Evolutionary conservation across 2,329 filamentous ascomycete genomes (phyloP), one percentile per base, ranked within the genome.

Genomic region (Neophaeococcomyces mojaviensis): DNA sequence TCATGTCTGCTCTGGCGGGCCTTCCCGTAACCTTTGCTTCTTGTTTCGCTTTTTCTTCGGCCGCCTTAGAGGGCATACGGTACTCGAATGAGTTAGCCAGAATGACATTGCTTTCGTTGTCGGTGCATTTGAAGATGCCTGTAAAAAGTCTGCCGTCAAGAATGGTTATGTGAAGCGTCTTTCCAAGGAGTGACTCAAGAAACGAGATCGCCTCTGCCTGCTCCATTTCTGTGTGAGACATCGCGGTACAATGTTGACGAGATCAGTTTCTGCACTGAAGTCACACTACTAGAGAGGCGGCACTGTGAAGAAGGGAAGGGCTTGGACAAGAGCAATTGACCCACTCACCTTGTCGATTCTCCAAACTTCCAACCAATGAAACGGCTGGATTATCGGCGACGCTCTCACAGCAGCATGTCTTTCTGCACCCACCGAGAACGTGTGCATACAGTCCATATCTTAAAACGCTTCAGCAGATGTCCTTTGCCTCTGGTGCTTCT

Each of bases 41-140:
- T 12, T 66, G 71, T 18, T 63, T 65, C 18, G 63, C 64, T 49
- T 74, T 59, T 47, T 58, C 62, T 28, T 72, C 65, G 2, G 69
- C 67, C 9, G 73, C 67, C 15, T 68, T 62, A 2, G 79, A 77
- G 1, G 88, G 88, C 48, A 80, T 77, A 2, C 90, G 85, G 66
- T 96, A 97, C 66, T 98, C 92, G 65, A 92, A 85, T 0, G 90
- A 86, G 55, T 85, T 77, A 30, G 84, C 77, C 43, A 98, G 79
- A 43, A 98, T 87, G 54, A 97, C 76, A 60, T 98, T 96, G 58
- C 78, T 79, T 51, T 95, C 86, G 49, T 84, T 81, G 70, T 98
- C 92, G 24, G 89, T 96, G 70, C 92, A 98, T 67, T 94, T 96
- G 68, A 98, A 86, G 53, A 81, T 76, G 16, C 92, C 92, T 46